Evolutionary conservation across 257 asterid genomes (phyloP).

Genomic region (Thymus quinquecostatus): DNA sequence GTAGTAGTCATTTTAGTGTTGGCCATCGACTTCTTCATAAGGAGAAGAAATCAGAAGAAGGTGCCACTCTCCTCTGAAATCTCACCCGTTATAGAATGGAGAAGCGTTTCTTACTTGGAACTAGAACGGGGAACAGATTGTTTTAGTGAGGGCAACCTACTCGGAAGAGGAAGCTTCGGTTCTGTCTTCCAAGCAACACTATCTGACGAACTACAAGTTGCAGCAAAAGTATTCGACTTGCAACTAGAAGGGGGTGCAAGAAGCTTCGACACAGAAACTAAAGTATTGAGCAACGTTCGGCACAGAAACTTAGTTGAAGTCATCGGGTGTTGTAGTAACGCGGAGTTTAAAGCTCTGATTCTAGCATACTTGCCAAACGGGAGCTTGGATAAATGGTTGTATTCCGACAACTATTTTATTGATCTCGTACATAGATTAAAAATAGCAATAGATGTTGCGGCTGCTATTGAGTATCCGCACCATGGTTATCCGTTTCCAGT

Average conservation of each 20-base stretch:
- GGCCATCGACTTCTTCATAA: not conserved
- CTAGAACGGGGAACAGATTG: not conserved
- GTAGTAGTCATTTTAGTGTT: no score
- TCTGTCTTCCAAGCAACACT: not conserved
- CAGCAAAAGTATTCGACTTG: slow-evolving; percentile 16
- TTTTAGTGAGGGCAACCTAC: not conserved
- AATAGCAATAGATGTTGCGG: not conserved
- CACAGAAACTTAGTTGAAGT: not conserved
- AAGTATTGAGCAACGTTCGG: not conserved
- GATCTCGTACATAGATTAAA: not conserved
- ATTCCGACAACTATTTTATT: not conserved
- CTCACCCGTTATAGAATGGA: not conserved
- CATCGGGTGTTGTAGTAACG: not conserved
- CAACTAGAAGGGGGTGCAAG: slow-evolving; percentile 23
- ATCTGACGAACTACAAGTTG: not conserved
- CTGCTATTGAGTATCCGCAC: slow-evolving; percentile 2
- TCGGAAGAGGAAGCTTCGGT: not conserved
- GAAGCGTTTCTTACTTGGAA: slow-evolving; percentile 1
- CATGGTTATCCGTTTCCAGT: slow-evolving; percentile 3
- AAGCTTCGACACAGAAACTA: not conserved
- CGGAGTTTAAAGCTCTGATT: not conserved
- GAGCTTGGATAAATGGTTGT: not conserved
- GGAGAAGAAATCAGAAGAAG: not conserved
- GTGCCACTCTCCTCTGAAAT: not conserved
- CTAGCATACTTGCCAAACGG: not conserved